These are phyloP conservation scores for Pseudoneurospora amorphoporcata DNA, from an alignment of 495 filamentous ascomycete species.

Conservation along the genomic window DNA sequence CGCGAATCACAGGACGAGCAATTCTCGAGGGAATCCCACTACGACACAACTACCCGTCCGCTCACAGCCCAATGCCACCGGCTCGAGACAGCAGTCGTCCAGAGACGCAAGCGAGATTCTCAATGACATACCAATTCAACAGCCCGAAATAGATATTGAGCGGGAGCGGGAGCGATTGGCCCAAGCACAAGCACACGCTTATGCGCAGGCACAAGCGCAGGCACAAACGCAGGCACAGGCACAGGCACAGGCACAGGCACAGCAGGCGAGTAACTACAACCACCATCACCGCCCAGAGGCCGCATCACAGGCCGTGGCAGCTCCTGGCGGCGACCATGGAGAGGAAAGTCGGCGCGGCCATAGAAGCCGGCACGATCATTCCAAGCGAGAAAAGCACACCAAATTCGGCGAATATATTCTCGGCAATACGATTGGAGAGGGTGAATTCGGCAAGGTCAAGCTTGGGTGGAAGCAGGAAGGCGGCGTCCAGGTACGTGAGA, in stretches of 20 bases:
- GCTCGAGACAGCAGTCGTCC: conserved; percentile 38
- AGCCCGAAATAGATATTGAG: conserved; percentile 67
- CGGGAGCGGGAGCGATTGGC: conserved; percentile 63
- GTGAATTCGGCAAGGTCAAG: conserved; percentile 98
- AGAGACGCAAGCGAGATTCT: conserved; percentile 63
- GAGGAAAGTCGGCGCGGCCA: conserved; percentile 51
- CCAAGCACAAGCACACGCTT: conserved; percentile 43
- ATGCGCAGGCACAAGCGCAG: background rate
- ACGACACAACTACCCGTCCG: conserved; percentile 32
- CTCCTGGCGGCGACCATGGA: conserved; percentile 41
- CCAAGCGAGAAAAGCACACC: conserved; percentile 58
- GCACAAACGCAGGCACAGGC: background rate
- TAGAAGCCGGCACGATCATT: conserved; percentile 72
- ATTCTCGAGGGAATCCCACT: conserved; percentile 36
- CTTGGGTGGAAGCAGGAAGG: conserved; percentile 98
- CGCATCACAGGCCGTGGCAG: conserved; percentile 44
- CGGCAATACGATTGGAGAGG: conserved; percentile 94
- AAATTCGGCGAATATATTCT: conserved; percentile 92
- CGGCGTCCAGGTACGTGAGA: conserved; percentile 55
- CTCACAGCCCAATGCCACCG: conserved; percentile 20
- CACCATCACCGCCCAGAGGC: conserved; percentile 24
- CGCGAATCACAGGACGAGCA: conserved; percentile 34
- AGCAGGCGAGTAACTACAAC: background rate
- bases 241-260: background rate
- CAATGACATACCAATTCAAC: conserved; percentile 66